phyloP scores from a whole-genome alignment of 2,329 filamentous ascomycete genomes.

The Corniculantispora saksenae region DNA sequence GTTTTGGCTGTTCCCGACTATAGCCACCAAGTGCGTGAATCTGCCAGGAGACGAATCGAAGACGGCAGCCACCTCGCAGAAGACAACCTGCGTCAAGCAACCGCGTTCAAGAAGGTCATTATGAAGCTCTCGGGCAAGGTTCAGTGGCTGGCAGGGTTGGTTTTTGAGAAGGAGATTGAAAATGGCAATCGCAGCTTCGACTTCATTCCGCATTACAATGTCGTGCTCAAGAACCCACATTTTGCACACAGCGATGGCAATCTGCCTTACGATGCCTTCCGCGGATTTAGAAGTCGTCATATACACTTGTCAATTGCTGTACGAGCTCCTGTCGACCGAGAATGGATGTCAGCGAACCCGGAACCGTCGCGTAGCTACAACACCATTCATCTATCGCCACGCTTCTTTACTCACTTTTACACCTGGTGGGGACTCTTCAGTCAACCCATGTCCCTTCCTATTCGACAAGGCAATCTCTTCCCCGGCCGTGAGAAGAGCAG shows the following conservation, averaged over 20 bases:
- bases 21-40: conserved; percentile 78
- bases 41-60: conserved; percentile 51
- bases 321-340: conserved; percentile 79
- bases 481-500: conserved; percentile 92
- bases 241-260: conserved; percentile 63
- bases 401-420: conserved; percentile 98
- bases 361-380: conserved; percentile 91
- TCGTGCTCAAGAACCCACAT: conserved; percentile 79
- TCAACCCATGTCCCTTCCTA: conserved; percentile 88
- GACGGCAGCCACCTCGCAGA: conserved; percentile 62
- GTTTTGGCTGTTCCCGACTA: conserved; percentile 93
- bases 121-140: conserved; percentile 99
- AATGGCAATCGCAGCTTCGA: conserved; percentile 76
- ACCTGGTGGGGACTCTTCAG: conserved; percentile 97
- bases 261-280: conserved; percentile 82
- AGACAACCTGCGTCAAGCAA: conserved; percentile 68
- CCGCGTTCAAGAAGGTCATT: conserved; percentile 95
- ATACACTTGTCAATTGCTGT: conserved; percentile 95
- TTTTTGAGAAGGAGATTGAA: conserved; percentile 83
- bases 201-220: conserved; percentile 90
- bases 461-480: conserved; percentile 89
- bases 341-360: conserved; percentile 77
- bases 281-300: conserved; percentile 93
- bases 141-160: conserved; percentile 85
- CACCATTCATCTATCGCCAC: conserved; percentile 87